Conservation (phyloP, 768 basidiomycete genomes). For the Pulveroboletus sp. region DNA sequence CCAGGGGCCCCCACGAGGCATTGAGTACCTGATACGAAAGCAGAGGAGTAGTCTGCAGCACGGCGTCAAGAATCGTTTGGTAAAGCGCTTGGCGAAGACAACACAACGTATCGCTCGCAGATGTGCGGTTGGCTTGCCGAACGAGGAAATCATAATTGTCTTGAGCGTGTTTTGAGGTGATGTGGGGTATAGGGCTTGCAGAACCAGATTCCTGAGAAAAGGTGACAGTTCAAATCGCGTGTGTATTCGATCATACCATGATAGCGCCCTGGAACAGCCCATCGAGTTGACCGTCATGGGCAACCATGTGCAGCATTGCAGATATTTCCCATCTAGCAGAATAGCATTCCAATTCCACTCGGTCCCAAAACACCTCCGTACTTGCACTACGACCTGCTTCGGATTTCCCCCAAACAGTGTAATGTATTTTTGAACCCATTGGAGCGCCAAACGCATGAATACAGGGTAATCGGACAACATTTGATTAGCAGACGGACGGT, state of each 20-base stretch:
- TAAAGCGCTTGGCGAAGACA: conserved; percentile 19
- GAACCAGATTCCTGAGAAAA: conserved; percentile 14
- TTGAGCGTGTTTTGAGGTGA: conserved; percentile 4
- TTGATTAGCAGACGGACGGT: conserved; percentile 23
- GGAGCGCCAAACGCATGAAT: conserved; percentile 29
- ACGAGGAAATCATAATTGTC: conserved; percentile 17
- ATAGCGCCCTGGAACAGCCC: conserved; percentile 18
- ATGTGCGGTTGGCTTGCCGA: conserved; percentile 8
- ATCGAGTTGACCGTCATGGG: conserved; percentile 10
- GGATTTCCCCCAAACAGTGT: conserved; percentile 40
- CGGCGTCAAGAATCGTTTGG: conserved; percentile 7
- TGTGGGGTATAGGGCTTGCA: conserved; percentile 1
- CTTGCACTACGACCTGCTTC: conserved; percentile 27
- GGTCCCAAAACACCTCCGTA: not conserved
- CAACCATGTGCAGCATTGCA: conserved; percentile 13
- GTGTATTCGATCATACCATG: conserved; percentile 7
- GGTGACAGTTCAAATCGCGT: not conserved
- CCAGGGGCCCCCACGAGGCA: conserved; percentile 8
- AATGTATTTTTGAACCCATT: conserved; percentile 45
- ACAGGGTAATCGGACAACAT: not conserved
- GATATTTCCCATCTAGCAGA: conserved; percentile 13
- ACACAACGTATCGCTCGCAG: conserved; percentile 8
- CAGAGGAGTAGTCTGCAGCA: conserved; percentile 4
- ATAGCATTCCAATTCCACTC: not conserved
- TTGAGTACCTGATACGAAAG: conserved; percentile 14